Percentiles rank a stretch among this genome's conserved stretches.
Conservation (phyloP, 164 flowering plant species). For the Cinnamomum micranthum region DNA sequence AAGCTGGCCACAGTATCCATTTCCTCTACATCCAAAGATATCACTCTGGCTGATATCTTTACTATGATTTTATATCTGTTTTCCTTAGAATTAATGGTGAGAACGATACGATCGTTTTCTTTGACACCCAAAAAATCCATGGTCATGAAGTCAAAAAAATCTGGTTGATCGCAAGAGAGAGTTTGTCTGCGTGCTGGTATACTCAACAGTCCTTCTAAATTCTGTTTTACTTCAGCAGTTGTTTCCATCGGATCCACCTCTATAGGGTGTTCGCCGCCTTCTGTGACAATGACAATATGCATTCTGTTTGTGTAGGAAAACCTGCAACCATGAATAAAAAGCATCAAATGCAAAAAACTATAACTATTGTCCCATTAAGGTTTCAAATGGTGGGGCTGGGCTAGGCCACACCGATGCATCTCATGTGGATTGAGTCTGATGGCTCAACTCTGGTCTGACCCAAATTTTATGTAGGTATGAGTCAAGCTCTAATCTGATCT, state of each 20-base stretch:
- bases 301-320: conserved; percentile 20
- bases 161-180: conserved; percentile 49
- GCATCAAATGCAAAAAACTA: no score
- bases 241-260: conserved; percentile 50
- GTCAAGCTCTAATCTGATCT: no score
- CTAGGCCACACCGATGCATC: no score
- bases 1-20: conserved; percentile 43
- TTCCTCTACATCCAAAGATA: conserved; percentile 45
- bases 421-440: no score
- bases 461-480: no score
- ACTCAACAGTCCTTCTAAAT: conserved; percentile 46
- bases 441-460: no score
- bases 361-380: no score
- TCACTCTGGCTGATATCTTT: conserved; percentile 37
- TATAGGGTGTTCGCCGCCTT: conserved; percentile 31
- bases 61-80: conserved; percentile 38
- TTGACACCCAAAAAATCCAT: conserved; percentile 62
- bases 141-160: conserved; percentile 67
- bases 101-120: conserved; percentile 56
- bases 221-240: conserved; percentile 50
- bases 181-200: conserved; percentile 44
- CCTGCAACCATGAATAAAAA: no score
- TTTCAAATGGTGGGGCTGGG: no score
- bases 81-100: conserved; percentile 22
- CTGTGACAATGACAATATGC: conserved; percentile 41